These are phyloP conservation scores for Plantago ovata DNA, from an alignment of 257 asterid genomes.

Conservation along the genomic window DNA sequence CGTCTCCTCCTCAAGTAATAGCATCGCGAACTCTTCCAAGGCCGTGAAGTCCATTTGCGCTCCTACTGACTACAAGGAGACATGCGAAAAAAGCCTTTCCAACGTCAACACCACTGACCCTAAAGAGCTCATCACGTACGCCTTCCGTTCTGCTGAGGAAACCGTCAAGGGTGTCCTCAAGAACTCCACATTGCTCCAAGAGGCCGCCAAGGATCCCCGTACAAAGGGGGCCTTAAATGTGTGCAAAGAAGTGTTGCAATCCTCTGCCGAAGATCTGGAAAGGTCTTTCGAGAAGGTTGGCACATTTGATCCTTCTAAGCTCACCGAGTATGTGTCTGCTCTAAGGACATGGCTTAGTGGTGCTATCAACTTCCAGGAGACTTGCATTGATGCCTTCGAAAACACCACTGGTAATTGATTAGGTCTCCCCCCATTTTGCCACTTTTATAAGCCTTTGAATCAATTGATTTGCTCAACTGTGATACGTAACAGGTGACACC, in stretches of 20 bases:
- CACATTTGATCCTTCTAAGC: conserved; percentile 19
- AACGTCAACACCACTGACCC: conserved; percentile 50
- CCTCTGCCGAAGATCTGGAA: conserved; percentile 50
- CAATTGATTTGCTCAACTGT: background rate
- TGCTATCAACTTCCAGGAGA: conserved; percentile 54
- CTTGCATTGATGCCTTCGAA: conserved; percentile 70
- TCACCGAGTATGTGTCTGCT: conserved; percentile 30
- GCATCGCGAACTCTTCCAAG: conserved; percentile 20
- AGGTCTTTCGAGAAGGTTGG: conserved; percentile 34
- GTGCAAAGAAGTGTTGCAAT: conserved; percentile 44
- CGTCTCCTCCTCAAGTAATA: background rate
- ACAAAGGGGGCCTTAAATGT: conserved; percentile 41
- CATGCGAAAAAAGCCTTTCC: conserved; percentile 46
- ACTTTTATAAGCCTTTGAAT: background rate
- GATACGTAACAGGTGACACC: conserved; percentile 32
- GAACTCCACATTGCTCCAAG: conserved; percentile 31
- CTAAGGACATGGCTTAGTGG: conserved; percentile 63
- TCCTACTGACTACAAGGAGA: conserved; percentile 52
- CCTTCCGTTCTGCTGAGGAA: conserved; percentile 31
- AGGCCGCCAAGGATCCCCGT: conserved; percentile 45
- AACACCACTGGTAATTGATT: conserved; percentile 39
- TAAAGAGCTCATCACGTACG: conserved; percentile 44
- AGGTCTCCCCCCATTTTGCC: background rate
- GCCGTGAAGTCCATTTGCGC: conserved; percentile 46
- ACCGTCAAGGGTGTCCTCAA: conserved; percentile 33